These are phyloP conservation scores for Exophiala oligosperma DNA, from an alignment of 2,329 filamentous ascomycete species.

Conservation along the genomic window DNA sequence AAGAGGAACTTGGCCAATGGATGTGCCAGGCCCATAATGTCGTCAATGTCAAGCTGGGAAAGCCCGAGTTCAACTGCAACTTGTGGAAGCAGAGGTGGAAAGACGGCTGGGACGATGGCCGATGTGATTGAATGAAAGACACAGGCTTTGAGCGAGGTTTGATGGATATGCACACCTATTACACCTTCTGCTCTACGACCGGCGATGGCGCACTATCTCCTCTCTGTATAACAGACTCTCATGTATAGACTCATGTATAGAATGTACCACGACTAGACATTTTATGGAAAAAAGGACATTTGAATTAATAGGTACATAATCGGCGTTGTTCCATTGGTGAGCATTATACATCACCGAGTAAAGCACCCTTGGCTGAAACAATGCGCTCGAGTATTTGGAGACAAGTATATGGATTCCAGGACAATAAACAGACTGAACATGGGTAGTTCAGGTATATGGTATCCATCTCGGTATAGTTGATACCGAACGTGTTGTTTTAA, in stretches of 20 bases:
- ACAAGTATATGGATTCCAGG: too few relatives aligned
- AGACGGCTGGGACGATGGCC: conserved; percentile 75
- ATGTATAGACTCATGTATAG: not conserved
- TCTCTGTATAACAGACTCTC: conserved; percentile 1
- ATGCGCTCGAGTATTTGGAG: too few relatives aligned
- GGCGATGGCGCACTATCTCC: conserved; percentile 17
- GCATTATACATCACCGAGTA: not conserved
- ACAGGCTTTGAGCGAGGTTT: not conserved
- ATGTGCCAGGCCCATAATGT: conserved; percentile 55
- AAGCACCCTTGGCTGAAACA: not conserved
- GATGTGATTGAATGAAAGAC: conserved; percentile 54
- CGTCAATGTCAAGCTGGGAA: conserved; percentile 73
- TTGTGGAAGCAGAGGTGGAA: conserved; percentile 94
- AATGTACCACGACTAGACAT: not conserved
- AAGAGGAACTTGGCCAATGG: conserved; percentile 50
- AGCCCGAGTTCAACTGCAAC: conserved; percentile 83
- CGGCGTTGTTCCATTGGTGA: too few relatives aligned
- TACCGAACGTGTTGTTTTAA: not conserved
- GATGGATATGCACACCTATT: not conserved
- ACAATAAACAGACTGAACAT: too few relatives aligned
- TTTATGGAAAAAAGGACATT: not conserved
- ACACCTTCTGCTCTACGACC: not conserved
- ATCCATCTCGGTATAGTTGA: not conserved
- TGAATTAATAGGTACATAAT: too few relatives aligned
- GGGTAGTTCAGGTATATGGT: not conserved